Evolutionary conservation across 108 stramenopile genomes (phyloP).

Genomic region (Fragilaria crotonensis): DNA sequence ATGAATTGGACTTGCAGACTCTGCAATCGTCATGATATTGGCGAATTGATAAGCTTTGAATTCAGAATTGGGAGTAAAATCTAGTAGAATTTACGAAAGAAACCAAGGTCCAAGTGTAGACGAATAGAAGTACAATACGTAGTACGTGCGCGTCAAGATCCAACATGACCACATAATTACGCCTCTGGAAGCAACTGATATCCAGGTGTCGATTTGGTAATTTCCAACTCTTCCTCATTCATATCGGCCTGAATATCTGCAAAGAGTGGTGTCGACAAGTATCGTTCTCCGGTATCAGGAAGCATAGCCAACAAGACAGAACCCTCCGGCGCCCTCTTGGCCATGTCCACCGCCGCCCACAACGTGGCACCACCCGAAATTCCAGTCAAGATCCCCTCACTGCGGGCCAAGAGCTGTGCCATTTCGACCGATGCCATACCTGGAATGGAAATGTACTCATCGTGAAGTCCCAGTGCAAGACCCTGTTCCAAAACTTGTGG

Average conservation of each 20-base stretch:
- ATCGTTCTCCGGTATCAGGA: slow-evolving; percentile 79
- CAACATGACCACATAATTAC: slow-evolving; percentile 1
- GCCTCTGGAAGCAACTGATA: slow-evolving; percentile 31
- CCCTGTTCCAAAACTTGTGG: slow-evolving; percentile 52
- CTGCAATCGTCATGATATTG: background rate
- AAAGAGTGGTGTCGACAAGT: slow-evolving; percentile 75
- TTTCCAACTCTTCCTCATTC: slow-evolving; percentile 66
- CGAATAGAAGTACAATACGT: slow-evolving; percentile 30
- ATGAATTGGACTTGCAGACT: background rate
- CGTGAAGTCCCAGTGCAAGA: slow-evolving; percentile 18
- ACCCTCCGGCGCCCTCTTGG: slow-evolving; percentile 57
- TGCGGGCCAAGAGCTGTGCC: slow-evolving; percentile 52
- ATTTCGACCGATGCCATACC: slow-evolving; percentile 46
- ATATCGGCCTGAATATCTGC: slow-evolving; percentile 66
- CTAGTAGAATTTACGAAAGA: too few species aligned
- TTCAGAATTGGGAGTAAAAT: too few species aligned
- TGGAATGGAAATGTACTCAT: slow-evolving; percentile 41
- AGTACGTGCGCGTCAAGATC: slow-evolving; percentile 8
- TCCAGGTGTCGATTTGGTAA: slow-evolving; percentile 53
- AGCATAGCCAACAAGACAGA: slow-evolving; percentile 59
- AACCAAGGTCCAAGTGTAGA: too few species aligned
- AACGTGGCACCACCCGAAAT: slow-evolving; percentile 64
- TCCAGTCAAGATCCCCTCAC: slow-evolving; percentile 73
- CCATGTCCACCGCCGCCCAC: slow-evolving; percentile 62
- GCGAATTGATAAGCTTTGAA: background rate